Percentiles rank a stretch among this genome's conserved stretches.
Evolutionary conservation across 2,329 filamentous ascomycete genomes (phyloP).

Genomic region (Penicillium crustosum): DNA sequence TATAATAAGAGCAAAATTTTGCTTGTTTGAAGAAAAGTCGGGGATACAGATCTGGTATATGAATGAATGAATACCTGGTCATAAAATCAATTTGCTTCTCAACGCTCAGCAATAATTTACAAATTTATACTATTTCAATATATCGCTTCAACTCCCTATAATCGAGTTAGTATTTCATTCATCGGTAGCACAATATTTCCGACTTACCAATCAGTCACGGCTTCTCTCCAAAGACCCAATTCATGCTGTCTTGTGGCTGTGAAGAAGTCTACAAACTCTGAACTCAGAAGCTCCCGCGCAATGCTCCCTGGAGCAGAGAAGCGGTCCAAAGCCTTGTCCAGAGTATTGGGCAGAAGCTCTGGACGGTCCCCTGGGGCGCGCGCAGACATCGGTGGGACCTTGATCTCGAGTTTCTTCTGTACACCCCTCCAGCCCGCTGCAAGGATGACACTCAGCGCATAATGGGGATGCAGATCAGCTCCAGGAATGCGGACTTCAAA

Average conservation of each 20-base stretch:
- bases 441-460: slow-evolving; percentile 82
- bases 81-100: neutral
- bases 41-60: neutral
- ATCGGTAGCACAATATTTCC: neutral
- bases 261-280: slow-evolving; percentile 93
- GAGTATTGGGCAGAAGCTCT: slow-evolving; percentile 66
- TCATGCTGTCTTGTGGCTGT: slow-evolving; percentile 92
- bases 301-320: slow-evolving; percentile 77
- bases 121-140: slow-evolving; percentile 65
- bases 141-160: slow-evolving; percentile 71
- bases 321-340: slow-evolving; percentile 76
- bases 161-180: slow-evolving; percentile 7
- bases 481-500: slow-evolving; percentile 42
- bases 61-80: neutral
- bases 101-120: neutral
- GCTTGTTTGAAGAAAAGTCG: neutral
- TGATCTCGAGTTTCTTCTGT: slow-evolving; percentile 82
- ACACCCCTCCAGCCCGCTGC: slow-evolving; percentile 89
- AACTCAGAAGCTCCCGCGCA: slow-evolving; percentile 85
- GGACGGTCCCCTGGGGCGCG: slow-evolving; percentile 61
- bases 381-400: slow-evolving; percentile 75
- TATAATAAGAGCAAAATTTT: too few species aligned
- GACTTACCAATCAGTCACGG: slow-evolving; percentile 89
- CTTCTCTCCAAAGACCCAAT: slow-evolving; percentile 83
- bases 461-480: slow-evolving; percentile 87